Evolutionary conservation across 805 yeast species (phyloP).

Genomic region (Monosporozyma aerobia): DNA sequence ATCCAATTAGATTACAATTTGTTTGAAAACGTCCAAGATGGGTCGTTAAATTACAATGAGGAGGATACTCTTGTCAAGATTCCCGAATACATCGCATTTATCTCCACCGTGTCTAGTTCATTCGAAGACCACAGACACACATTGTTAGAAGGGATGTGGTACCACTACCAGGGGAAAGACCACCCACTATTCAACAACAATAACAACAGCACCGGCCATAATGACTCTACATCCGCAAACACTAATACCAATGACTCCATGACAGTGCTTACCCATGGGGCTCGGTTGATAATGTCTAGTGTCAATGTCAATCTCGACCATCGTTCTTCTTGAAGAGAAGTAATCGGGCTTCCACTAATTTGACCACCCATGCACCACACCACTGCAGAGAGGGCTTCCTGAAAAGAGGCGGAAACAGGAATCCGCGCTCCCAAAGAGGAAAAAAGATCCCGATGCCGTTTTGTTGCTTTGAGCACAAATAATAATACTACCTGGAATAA

Average conservation of each 20-base stretch:
- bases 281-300: not conserved
- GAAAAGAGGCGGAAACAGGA: not conserved
- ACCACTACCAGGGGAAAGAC: slow-evolving; percentile 7
- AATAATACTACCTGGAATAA: too few species aligned
- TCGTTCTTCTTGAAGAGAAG: not conserved
- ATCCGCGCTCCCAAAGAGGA: not conserved
- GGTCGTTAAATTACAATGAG: slow-evolving; percentile 6
- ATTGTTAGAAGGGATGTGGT: slow-evolving; percentile 15
- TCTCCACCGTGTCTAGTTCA: slow-evolving; percentile 5
- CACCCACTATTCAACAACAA: not conserved
- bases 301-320: not conserved
- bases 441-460: not conserved
- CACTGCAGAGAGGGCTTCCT: slow-evolving; percentile 1
- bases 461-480: too few species aligned
- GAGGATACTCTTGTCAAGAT: slow-evolving; percentile 10
- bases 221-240: not conserved
- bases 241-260: not conserved
- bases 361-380: not conserved
- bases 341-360: not conserved
- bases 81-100: slow-evolving; percentile 10
- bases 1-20: slow-evolving; percentile 14
- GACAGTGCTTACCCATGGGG: not conserved
- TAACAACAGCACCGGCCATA: not conserved
- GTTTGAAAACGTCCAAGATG: slow-evolving; percentile 2
- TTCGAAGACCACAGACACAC: slow-evolving; percentile 14